A percentile compares a stretch with the other conserved stretches of the same genome.
Evolutionary conservation across 176 grass and related monocot species (phyloP).

Genomic region (Eragrostis nindensis): DNA sequence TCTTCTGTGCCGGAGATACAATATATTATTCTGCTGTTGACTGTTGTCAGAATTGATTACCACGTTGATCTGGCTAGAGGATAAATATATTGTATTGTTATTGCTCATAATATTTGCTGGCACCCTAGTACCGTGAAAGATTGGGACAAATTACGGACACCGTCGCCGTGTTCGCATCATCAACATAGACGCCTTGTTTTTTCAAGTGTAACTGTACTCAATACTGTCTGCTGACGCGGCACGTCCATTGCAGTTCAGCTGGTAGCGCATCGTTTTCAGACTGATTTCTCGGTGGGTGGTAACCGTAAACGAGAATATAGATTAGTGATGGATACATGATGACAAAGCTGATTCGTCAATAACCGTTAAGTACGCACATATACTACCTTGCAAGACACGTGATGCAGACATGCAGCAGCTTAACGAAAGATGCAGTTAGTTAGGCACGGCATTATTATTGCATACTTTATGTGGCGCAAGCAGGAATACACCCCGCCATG

Average conservation of each 20-base stretch:
- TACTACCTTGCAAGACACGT: neutral
- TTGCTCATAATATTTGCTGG: too few species aligned
- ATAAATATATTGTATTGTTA: too few species aligned
- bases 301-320: neutral
- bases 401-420: neutral
- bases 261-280: conserved; percentile 4
- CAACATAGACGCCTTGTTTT: too few species aligned
- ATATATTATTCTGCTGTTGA: too few species aligned
- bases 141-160: too few species aligned
- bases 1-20: too few species aligned
- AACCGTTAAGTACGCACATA: neutral
- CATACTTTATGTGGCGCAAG: neutral
- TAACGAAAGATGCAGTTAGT: neutral
- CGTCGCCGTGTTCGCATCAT: too few species aligned
- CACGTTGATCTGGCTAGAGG: too few species aligned
- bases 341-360: neutral
- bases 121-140: too few species aligned
- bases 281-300: neutral
- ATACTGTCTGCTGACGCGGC: neutral
- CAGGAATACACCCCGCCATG: neutral
- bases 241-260: conserved; percentile 22
- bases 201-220: neutral
- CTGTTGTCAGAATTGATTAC: too few species aligned
- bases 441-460: conserved; percentile 16
- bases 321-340: neutral